Conservation (phyloP, 192 early-diverging fungal genomes). For the Kappamyces sp. region DNA sequence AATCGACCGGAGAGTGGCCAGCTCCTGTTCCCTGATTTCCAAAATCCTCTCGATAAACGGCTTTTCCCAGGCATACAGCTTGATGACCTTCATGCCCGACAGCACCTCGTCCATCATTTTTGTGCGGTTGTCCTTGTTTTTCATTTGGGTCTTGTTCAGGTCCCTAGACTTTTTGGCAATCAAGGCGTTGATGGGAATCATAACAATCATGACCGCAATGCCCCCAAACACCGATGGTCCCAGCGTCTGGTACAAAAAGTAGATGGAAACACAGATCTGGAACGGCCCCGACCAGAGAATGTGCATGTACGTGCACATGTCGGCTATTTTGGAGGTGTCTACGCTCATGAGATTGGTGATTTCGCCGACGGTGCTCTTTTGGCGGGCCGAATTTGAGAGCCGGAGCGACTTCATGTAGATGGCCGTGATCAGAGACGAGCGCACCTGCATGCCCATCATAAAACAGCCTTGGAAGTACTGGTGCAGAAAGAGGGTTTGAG, state of each 20-base stretch:
- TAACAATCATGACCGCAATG: constrained; percentile 73
- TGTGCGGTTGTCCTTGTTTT: constrained; percentile 69
- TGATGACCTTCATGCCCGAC: constrained; percentile 91
- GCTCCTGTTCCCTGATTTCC: constrained; percentile 68
- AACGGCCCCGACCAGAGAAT: constrained; percentile 70
- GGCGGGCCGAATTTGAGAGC: constrained; percentile 73
- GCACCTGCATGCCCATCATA: constrained; percentile 67
- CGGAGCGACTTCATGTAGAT: constrained; percentile 81
- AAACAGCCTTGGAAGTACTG: constrained; percentile 86
- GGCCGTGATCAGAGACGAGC: constrained; percentile 68
- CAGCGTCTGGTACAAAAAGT: constrained; percentile 74
- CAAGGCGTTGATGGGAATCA: constrained; percentile 69
- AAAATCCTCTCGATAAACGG: constrained; percentile 68
- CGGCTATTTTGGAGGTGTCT: constrained; percentile 49
- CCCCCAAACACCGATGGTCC: constrained; percentile 80
- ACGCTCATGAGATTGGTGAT: constrained; percentile 58
- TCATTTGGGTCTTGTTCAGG: constrained; percentile 78
- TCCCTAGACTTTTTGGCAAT: constrained; percentile 59
- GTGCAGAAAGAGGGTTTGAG: constrained; percentile 76
- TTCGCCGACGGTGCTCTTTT: constrained; percentile 72
- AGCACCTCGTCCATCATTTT: constrained; percentile 80
- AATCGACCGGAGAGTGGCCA: constrained; percentile 68
- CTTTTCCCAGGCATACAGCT: constrained; percentile 90
- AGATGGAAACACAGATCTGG: constrained; percentile 70
- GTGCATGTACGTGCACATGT: constrained; percentile 65